Evolutionary conservation across 345 rosid genomes (phyloP).

Genomic region (Eucalyptus pauciflora): DNA sequence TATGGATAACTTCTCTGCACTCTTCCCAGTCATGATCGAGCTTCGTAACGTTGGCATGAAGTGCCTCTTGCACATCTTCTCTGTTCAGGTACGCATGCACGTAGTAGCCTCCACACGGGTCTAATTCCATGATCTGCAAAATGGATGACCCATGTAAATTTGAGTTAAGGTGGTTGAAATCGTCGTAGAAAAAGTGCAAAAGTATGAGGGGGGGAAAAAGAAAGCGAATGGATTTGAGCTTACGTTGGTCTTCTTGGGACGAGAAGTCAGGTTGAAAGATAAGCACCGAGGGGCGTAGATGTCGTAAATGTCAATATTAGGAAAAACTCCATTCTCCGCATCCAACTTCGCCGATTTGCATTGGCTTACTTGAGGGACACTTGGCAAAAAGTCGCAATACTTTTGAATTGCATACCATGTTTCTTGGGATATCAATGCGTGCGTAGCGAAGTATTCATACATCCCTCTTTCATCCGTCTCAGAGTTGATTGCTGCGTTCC

Average conservation of each 20-base stretch:
- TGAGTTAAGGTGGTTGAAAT: too few species aligned
- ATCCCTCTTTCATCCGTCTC: slow-evolving; percentile 59
- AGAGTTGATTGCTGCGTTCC: slow-evolving; percentile 70
- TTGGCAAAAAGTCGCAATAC: slow-evolving; percentile 34
- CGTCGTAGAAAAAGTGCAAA: background rate
- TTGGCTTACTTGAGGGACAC: slow-evolving; percentile 4
- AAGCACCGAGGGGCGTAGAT: slow-evolving; percentile 39
- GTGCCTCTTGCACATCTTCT: slow-evolving; percentile 56
- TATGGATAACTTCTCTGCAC: slow-evolving; percentile 30
- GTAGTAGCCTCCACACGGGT: slow-evolving; percentile 54
- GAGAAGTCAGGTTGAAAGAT: slow-evolving; percentile 27
- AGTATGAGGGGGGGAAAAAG: rapidly evolving
- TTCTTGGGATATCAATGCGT: slow-evolving; percentile 53
- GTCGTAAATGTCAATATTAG: slow-evolving; percentile 23
- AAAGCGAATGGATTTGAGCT: background rate
- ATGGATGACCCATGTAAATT: background rate
- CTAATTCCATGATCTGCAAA: slow-evolving; percentile 31
- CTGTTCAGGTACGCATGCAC: slow-evolving; percentile 56
- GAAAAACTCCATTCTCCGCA: background rate
- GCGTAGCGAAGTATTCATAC: background rate
- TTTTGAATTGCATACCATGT: slow-evolving; percentile 3
- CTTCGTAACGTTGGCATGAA: slow-evolving; percentile 75
- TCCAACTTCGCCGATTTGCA: slow-evolving; percentile 22
- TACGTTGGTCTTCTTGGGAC: slow-evolving; percentile 28
- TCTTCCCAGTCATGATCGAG: slow-evolving; percentile 43